Percentiles rank a stretch among this genome's conserved stretches.
Conservation (phyloP, 305 asterid genomes). For the Solanum hybrid region DNA sequence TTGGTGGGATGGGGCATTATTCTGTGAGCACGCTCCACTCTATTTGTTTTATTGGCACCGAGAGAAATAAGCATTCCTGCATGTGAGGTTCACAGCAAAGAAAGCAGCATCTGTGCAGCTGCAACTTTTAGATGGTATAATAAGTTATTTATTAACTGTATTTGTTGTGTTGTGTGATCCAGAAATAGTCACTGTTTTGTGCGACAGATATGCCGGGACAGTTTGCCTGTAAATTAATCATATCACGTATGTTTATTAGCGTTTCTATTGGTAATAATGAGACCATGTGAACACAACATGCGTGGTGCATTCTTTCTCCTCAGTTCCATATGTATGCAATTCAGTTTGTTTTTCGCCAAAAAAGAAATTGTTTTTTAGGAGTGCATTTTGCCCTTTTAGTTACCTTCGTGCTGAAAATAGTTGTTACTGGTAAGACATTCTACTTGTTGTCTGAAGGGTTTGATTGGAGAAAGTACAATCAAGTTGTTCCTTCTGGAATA, state of each 20-base stretch:
- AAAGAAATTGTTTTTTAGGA: not conserved
- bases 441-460: not conserved
- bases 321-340: not conserved
- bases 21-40: constrained; percentile 13
- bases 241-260: not conserved
- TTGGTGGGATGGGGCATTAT: constrained; percentile 9
- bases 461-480: not conserved
- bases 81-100: constrained; percentile 18
- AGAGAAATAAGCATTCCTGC: not conserved
- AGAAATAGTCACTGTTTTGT: not conserved
- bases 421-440: not conserved
- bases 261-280: not conserved
- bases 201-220: not conserved
- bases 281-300: not conserved
- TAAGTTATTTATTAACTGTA: not conserved
- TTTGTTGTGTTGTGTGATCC: not conserved
- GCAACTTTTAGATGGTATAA: constrained; percentile 1
- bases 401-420: not conserved
- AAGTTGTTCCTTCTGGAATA: not conserved
- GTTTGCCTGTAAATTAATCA: not conserved
- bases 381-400: not conserved
- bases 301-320: not conserved
- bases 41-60: constrained; percentile 12
- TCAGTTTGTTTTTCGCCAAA: not conserved
- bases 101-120: constrained; percentile 19